Evolutionary conservation across 352 stramenopile genomes (phyloP).

Genomic region (Thalassiosira mediterranea): DNA sequence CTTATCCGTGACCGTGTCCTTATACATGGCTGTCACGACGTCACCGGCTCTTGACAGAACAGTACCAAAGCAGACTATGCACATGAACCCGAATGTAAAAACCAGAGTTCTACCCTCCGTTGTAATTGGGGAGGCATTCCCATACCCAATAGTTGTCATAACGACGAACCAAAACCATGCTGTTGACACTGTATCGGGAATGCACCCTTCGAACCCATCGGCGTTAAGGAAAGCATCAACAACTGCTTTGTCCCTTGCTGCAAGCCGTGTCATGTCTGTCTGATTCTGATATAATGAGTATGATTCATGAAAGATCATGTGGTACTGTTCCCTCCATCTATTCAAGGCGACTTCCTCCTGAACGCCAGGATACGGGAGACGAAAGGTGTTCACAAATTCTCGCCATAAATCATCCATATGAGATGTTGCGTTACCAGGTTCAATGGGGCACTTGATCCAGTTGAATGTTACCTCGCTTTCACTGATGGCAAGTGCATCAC

Average conservation of each 20-base stretch:
- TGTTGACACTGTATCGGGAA: not conserved
- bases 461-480: conserved; percentile 4
- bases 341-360: not conserved
- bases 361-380: not conserved
- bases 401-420: not conserved
- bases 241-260: not conserved
- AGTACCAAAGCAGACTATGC: conserved; percentile 51
- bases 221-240: not conserved
- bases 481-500: no score
- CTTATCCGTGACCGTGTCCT: conserved; percentile 41
- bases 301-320: not conserved
- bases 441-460: not conserved
- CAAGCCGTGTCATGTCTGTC: not conserved
- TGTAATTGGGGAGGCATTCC: conserved; percentile 47
- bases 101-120: conserved; percentile 28
- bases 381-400: not conserved
- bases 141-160: conserved; percentile 29
- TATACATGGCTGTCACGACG: conserved; percentile 26
- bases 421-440: not conserved
- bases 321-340: not conserved
- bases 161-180: conserved; percentile 25
- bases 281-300: not conserved
- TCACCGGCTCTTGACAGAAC: conserved; percentile 25
- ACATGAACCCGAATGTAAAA: conserved; percentile 46
- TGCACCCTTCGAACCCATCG: conserved; percentile 5